Base-by-base conservation (phyloP, 805 yeast genomes). In the Candida khao-thaluensis region DNA sequence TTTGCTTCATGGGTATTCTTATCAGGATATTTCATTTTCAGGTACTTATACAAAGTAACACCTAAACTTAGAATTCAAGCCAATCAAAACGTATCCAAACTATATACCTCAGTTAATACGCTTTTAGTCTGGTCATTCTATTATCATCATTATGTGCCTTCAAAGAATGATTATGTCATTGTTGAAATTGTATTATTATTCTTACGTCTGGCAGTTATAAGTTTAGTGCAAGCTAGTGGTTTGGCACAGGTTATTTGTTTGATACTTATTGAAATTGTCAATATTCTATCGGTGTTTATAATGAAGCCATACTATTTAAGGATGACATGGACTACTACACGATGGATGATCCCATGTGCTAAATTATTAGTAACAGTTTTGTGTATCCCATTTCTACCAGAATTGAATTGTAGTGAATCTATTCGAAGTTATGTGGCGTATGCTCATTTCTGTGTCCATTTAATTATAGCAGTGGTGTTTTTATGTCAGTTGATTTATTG, bases 21-120 rank as follows among this genome's bases (percentile, higher is more conserved):
- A 11, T 50, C 48, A 3, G 30, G 44, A 2, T 58, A 39, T 36
- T 60, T 62, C 43, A 41, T 50, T 4, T 56, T 55, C 36, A 52
- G 53, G 26, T 72, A 59, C 41, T 44, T 69, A 15, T 30, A 56
- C 14, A 33, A 52, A 7, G 17, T 64, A 15, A 31, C 21, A 3
- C 42, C 42, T 24, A 36, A 47, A 7, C 47, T 49, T 44, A 43
- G 52, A 14, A 10, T 56, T 2, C 34, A 22, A 2, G 41, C 38
- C 10, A 58, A 47, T 40, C 45, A 45, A 14, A 58, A 53, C 9
- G 47, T 61, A 12, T 38, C 59, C 3, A 55, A 57, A 43, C 48
- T 77, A 4, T 77, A 76, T 48, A 68, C 78, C 3, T 74, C 79
- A 1, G 58, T 74, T 39, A 66, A 62, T 37, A 56, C 68, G 5